phyloP scores from a whole-genome alignment of 2,329 filamentous ascomycete species.

The Cladophialophora yegresii region DNA sequence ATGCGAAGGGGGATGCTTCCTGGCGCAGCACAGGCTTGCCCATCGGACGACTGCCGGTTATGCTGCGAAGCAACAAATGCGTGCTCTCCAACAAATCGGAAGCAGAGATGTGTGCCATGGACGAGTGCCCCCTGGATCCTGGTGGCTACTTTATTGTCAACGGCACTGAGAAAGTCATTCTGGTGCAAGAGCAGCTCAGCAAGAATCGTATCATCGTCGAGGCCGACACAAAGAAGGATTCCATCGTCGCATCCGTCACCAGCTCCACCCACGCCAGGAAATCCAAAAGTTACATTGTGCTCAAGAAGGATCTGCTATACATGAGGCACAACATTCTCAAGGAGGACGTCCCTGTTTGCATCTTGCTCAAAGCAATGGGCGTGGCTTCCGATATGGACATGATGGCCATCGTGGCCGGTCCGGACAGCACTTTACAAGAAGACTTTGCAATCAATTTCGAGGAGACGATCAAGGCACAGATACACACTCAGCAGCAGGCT shows the following conservation, averaged over 20 bases:
- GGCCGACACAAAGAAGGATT: slow-evolving; percentile 83
- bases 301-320: slow-evolving; percentile 90
- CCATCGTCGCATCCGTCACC: slow-evolving; percentile 93
- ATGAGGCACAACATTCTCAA: slow-evolving; percentile 90
- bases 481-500: slow-evolving; percentile 93
- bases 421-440: slow-evolving; percentile 86
- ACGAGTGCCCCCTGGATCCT: slow-evolving; percentile 93
- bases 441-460: slow-evolving; percentile 96
- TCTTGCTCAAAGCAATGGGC: slow-evolving; percentile 89
- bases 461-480: slow-evolving; percentile 76
- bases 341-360: slow-evolving; percentile 92
- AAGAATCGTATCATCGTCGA: slow-evolving; percentile 99
- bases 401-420: slow-evolving; percentile 82
- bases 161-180: slow-evolving; percentile 96
- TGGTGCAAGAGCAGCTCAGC: slow-evolving; percentile 97
- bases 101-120: slow-evolving; percentile 83
- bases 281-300: slow-evolving; percentile 92
- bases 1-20: slow-evolving; percentile 78
- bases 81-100: slow-evolving; percentile 81
- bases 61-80: slow-evolving; percentile 95
- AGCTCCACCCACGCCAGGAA: slow-evolving; percentile 96
- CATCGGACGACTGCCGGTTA: slow-evolving; percentile 90
- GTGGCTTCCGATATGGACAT: slow-evolving; percentile 95
- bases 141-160: slow-evolving; percentile 98
- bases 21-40: slow-evolving; percentile 71